phyloP scores from a whole-genome alignment of 2,329 filamentous ascomycete genomes.

The Hymenoscyphus repandus region DNA sequence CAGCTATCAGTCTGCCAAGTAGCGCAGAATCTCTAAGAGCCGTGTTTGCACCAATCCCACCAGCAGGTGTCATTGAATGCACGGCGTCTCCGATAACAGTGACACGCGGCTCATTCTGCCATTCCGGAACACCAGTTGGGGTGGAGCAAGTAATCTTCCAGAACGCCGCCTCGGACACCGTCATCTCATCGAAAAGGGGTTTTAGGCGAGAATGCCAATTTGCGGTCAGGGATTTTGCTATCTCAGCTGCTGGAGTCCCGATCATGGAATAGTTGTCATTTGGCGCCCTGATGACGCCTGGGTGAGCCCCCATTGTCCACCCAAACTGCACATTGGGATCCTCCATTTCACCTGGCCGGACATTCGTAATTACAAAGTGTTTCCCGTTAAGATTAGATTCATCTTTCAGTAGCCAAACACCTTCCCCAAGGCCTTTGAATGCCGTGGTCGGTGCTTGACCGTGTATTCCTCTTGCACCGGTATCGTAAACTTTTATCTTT shows the following conservation, averaged over 20 bases:
- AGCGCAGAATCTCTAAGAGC: conserved; percentile 50
- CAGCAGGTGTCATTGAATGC: conserved; percentile 53
- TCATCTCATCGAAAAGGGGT: conserved; percentile 54
- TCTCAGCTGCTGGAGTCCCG: conserved; percentile 49
- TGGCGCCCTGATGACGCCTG: conserved; percentile 51
- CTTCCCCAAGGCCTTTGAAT: conserved; percentile 57
- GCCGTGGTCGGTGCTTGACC: conserved; percentile 58
- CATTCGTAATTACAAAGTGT: conserved; percentile 58
- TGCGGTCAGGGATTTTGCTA: conserved; percentile 49
- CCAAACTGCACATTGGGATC: conserved; percentile 52
- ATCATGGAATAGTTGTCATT: conserved; percentile 56
- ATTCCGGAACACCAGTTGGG: conserved; percentile 54
- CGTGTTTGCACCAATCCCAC: conserved; percentile 52
- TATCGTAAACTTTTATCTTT: conserved; percentile 56
- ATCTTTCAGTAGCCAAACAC: conserved; percentile 54
- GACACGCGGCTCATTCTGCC: conserved; percentile 51
- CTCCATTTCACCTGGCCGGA: conserved; percentile 54
- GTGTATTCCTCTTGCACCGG: conserved; percentile 58
- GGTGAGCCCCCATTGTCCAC: conserved; percentile 57
- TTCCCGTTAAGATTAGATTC: conserved; percentile 39
- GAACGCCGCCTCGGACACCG: conserved; percentile 52
- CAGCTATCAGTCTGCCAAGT: conserved; percentile 44
- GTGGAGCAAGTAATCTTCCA: conserved; percentile 63
- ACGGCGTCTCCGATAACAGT: conserved; percentile 53
- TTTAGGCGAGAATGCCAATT: conserved; percentile 52